phyloP scores from a whole-genome alignment of 805 yeast genomes.

The Saccharomycopsis oosterbeekiorum region DNA sequence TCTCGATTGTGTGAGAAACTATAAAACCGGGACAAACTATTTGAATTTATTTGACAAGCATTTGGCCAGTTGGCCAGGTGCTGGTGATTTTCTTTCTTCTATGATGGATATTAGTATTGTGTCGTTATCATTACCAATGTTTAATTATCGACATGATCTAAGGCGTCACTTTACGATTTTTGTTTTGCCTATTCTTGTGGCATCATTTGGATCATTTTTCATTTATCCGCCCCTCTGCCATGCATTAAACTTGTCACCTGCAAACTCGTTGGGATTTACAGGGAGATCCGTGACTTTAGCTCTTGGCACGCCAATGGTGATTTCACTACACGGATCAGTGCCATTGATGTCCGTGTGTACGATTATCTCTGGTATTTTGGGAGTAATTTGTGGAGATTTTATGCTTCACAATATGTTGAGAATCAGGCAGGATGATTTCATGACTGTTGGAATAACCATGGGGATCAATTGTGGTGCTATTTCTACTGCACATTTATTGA shows the following conservation, averaged over 20 bases:
- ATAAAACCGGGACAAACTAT: constrained; percentile 63
- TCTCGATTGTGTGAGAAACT: constrained; percentile 39
- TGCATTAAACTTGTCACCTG: constrained; percentile 51
- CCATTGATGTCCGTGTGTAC: constrained; percentile 74
- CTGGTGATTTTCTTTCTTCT: constrained; percentile 65
- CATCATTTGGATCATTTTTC: constrained; percentile 51
- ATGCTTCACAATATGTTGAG: constrained; percentile 34
- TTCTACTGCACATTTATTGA: constrained; percentile 65
- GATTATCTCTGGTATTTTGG: constrained; percentile 64
- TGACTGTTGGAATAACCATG: constrained; percentile 64
- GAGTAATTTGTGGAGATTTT: constrained; percentile 54
- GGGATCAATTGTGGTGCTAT: constrained; percentile 79
- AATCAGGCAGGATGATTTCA: constrained; percentile 53
- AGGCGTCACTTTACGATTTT: constrained; percentile 47
- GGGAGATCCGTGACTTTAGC: constrained; percentile 77
- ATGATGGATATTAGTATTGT: constrained; percentile 73
- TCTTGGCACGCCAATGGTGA: constrained; percentile 63
- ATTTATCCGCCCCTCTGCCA: constrained; percentile 62
- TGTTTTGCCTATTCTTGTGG: constrained; percentile 47
- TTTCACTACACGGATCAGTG: constrained; percentile 56
- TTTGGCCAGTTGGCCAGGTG: constrained; percentile 51
- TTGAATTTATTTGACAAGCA: constrained; percentile 34
- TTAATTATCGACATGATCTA: constrained; percentile 57
- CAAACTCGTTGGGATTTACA: constrained; percentile 60
- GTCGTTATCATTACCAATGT: constrained; percentile 69